Percentiles rank a stretch among this genome's conserved stretches.
Conservation (phyloP, 768 basidiomycete species). For the Fomitopsis pulvina region DNA sequence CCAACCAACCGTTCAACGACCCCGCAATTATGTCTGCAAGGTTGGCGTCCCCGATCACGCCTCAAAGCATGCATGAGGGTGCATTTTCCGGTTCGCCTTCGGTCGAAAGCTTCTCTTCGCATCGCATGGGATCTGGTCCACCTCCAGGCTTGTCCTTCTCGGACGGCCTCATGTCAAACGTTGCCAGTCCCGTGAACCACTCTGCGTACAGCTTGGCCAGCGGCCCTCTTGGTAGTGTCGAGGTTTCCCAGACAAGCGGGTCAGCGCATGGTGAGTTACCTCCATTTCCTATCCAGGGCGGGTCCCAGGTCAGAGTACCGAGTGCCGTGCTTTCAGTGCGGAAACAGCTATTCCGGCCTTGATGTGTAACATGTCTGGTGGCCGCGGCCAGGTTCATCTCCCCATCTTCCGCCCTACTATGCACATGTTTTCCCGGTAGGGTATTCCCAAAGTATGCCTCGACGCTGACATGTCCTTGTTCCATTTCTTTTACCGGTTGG, state of each 20-base stretch:
- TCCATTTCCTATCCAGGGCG: slow-evolving; percentile 57
- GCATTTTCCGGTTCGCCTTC: slow-evolving; percentile 12
- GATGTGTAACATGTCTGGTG: slow-evolving; percentile 32
- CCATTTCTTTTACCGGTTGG: slow-evolving; percentile 16
- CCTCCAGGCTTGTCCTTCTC: slow-evolving; percentile 60
- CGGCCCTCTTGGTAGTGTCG: slow-evolving; percentile 17
- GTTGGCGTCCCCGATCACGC: slow-evolving; percentile 37
- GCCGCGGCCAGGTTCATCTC: slow-evolving; percentile 19
- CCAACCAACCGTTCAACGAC: slow-evolving; percentile 53
- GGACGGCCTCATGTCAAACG: slow-evolving; percentile 26
- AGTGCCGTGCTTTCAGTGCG: slow-evolving; percentile 89
- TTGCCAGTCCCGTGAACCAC: slow-evolving; percentile 24
- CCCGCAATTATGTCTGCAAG: slow-evolving; percentile 79
- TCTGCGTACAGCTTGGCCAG: slow-evolving; percentile 17
- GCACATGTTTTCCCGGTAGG: slow-evolving; percentile 22
- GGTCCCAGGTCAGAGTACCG: slow-evolving; percentile 77
- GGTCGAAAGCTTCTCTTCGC: slow-evolving; percentile 11
- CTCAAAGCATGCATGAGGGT: slow-evolving; percentile 16
- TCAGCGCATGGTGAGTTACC: slow-evolving; percentile 63
- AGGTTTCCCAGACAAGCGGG: slow-evolving; percentile 30
- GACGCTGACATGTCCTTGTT: slow-evolving; percentile 26
- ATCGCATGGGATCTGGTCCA: slow-evolving; percentile 34
- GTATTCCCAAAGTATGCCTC: slow-evolving; percentile 13
- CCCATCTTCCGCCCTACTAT: slow-evolving; percentile 27
- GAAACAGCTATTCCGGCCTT: slow-evolving; percentile 70